Base-by-base conservation (phyloP, 73 alveolate genomes). In the Durusdinium trenchii region DNA sequence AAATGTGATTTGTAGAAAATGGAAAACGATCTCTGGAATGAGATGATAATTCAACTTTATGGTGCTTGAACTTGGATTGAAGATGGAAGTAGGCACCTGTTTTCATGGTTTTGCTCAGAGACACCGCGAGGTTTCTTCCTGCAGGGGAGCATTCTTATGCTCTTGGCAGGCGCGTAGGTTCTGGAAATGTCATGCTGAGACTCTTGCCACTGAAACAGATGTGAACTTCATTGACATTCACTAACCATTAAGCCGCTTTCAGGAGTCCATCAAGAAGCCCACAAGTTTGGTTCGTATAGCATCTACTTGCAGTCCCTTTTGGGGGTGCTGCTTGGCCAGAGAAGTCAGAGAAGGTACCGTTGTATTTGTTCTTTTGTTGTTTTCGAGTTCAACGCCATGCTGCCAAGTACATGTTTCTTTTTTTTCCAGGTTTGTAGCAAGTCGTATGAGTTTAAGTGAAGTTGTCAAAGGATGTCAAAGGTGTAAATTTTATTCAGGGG, bases 291-390 rank as follows among this genome's bases (percentile, higher is more conserved):
- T 26, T 71, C 40, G 18, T 71, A 35, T 52, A 43, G 96, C 38
- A 84, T 89, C 86, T 89, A 45, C 76, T 50, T 89, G 96, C 96
- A 89, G 79, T 60, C 96, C 52, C 36, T 60, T 40, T 46, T 89
- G 86, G 96, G 96, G 12, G 96, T 75, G 96, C 42, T 3, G 18
- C 86, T 64, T 20, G 95, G 57, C 48, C 50, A 47, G 46, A n/a
- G 46, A 40, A 40, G 16, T 26, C 16, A 20, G 76, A 20, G 9
- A 7, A 73, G 12, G 26, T 35, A 35, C 18, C 73, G 73, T 57
- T 23, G 23, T 23, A 60, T 60, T 23, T 60, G 73, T 60, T 32
- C 18, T 60, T 23, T 1, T 23, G 73, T 1, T 60, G 73, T 2
- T 1, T 60, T 1, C 30, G 1, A 1, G 30, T 60, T 60, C 30